phyloP scores from a whole-genome alignment of 2,329 filamentous ascomycete species.

The Paramyrothecium roridum region DNA sequence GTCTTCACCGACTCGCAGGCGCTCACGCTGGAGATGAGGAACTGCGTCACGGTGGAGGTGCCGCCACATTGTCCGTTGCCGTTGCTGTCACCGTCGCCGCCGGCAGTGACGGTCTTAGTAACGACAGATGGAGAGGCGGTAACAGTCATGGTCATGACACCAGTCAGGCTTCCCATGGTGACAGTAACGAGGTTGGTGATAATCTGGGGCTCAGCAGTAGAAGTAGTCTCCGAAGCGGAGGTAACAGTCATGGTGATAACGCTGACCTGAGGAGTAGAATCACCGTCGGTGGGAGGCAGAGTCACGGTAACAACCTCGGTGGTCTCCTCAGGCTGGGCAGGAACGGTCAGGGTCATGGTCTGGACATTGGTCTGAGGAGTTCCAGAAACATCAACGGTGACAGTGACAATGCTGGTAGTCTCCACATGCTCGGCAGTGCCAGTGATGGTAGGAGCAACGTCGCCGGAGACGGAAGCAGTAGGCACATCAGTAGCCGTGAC shows the following conservation, averaged over 20 bases:
- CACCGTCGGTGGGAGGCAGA: not conserved
- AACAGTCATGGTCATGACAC: conserved; percentile 12
- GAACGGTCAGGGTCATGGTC: conserved; percentile 9
- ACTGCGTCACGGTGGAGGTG: not conserved
- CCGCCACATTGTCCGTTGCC: not conserved
- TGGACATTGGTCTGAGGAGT: conserved; percentile 6
- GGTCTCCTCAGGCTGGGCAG: conserved; percentile 11
- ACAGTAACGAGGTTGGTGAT: conserved; percentile 8
- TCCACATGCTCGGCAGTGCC: conserved; percentile 10
- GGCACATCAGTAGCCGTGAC: conserved; percentile 10
- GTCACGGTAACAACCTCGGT: conserved; percentile 5
- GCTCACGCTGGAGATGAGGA: not conserved
- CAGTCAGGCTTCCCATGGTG: conserved; percentile 8
- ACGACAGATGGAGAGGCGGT: conserved; percentile 16
- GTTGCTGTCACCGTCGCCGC: not conserved
- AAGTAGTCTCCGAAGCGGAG: conserved; percentile 5
- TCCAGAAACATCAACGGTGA: conserved; percentile 7
- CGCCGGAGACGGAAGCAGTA: conserved; percentile 6
- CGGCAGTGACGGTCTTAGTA: conserved; percentile 12
- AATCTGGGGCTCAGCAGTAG: not conserved
- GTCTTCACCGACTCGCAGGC: not conserved
- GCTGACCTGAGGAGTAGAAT: not conserved
- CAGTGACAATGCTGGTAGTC: conserved; percentile 8
- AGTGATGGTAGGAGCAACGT: conserved; percentile 8
- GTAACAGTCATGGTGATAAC: conserved; percentile 2